These are phyloP conservation scores for Magnusiomyces sp. DNA, from an alignment of 1,139 yeast genomes.

Conservation along the genomic window DNA sequence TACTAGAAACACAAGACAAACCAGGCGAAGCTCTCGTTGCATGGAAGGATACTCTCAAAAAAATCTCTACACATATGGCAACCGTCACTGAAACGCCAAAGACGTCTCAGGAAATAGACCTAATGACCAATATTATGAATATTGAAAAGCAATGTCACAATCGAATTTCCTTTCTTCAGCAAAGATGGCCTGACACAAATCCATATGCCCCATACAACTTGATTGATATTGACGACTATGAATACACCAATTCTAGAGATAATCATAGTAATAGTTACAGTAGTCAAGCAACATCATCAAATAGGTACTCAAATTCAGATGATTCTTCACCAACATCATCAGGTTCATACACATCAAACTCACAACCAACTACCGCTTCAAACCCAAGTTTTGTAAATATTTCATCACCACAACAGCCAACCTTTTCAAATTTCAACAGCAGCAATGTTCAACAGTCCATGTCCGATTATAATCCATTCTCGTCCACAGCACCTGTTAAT, in stretches of 20 bases:
- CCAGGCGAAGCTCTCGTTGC: slow-evolving; percentile 26
- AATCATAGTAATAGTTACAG: not conserved
- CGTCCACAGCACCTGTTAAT: not conserved
- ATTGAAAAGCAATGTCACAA: slow-evolving; percentile 34
- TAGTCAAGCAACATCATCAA: not conserved
- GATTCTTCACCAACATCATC: not conserved
- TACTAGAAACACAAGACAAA: slow-evolving; percentile 30
- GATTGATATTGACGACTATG: not conserved
- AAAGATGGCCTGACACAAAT: slow-evolving; percentile 13
- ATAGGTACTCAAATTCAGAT: not conserved
- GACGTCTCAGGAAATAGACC: slow-evolving; percentile 27
- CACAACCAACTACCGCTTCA: not conserved
- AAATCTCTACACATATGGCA: slow-evolving; percentile 26
- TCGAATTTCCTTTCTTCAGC: slow-evolving; percentile 25
- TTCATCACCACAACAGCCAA: not conserved
- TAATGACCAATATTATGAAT: slow-evolving; percentile 30
- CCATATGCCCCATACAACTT: slow-evolving; percentile 11
- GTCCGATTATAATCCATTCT: not conserved
- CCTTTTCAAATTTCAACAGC: not conserved
- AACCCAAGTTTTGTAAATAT: not conserved
- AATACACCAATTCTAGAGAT: not conserved
- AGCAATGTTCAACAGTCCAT: slow-evolving; percentile 1
- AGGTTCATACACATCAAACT: not conserved
- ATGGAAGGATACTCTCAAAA: slow-evolving; percentile 29
- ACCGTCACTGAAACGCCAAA: slow-evolving; percentile 24